Conservation (phyloP, 2,329 filamentous ascomycete genomes). For the Fusarium algeriense region DNA sequence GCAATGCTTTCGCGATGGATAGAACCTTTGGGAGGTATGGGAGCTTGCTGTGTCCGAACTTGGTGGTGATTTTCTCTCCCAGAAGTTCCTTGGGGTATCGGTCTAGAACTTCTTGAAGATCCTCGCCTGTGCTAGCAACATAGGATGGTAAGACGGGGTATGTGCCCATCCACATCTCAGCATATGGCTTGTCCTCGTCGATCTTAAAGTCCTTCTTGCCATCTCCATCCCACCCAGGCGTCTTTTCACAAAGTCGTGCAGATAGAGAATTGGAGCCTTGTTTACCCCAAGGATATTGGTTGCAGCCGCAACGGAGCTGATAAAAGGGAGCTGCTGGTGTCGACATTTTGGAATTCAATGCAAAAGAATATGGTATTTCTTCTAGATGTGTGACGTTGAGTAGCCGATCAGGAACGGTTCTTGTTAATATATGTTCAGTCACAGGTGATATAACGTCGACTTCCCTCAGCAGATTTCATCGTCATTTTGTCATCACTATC, state of each 20-base stretch:
- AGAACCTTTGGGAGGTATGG: constrained; percentile 82
- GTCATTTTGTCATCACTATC: constrained; percentile 44
- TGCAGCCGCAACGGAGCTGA: constrained; percentile 61
- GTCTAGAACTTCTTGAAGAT: constrained; percentile 73
- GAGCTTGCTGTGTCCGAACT: constrained; percentile 71
- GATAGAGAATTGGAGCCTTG: constrained; percentile 74
- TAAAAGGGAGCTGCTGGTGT: constrained; percentile 52
- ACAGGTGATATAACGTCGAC: constrained; percentile 1
- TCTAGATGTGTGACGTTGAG: too few species aligned
- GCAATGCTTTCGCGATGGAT: constrained; percentile 80
- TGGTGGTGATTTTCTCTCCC: constrained; percentile 70
- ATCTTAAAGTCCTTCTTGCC: constrained; percentile 65
- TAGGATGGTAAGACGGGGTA: constrained; percentile 78
- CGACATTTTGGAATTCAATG: constrained; percentile 24
- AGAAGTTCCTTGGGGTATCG: constrained; percentile 71
- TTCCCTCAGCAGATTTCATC: not conserved
- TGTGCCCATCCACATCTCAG: constrained; percentile 81
- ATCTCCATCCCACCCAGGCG: constrained; percentile 60
- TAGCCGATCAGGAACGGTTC: too few species aligned
- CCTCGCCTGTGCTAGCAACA: constrained; percentile 71
- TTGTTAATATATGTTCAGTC: not conserved
- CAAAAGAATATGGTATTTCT: not conserved
- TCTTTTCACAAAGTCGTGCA: constrained; percentile 73
- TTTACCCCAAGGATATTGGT: constrained; percentile 79
- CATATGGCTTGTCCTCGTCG: constrained; percentile 72